These are phyloP conservation scores for Pyrenochaeta sp. DNA, from an alignment of 2,329 filamentous ascomycete species.

Conservation along the genomic window DNA sequence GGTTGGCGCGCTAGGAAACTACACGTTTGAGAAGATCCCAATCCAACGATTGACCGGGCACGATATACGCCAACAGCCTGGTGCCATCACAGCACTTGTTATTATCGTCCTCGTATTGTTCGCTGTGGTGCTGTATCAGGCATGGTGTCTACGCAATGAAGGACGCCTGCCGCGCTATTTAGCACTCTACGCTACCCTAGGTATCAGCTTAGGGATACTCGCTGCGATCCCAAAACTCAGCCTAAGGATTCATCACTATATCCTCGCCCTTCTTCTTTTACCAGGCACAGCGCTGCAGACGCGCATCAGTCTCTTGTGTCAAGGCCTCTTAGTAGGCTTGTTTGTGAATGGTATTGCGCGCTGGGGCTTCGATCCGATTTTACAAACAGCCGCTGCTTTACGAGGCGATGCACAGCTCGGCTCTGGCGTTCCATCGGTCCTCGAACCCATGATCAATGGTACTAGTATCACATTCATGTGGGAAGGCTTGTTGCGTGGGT, in stretches of 20 bases:
- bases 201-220: constrained; percentile 82
- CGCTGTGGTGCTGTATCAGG: constrained; percentile 40
- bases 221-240: constrained; percentile 74
- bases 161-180: constrained; percentile 73
- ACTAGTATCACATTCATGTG: constrained; percentile 58
- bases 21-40: constrained; percentile 47
- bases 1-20: constrained; percentile 45
- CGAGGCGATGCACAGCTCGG: constrained; percentile 63
- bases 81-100: constrained; percentile 46
- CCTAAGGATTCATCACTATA: constrained; percentile 93
- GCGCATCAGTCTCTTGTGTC: constrained; percentile 82
- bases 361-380: constrained; percentile 90
- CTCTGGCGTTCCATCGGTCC: constrained; percentile 63
- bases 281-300: constrained; percentile 91
- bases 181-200: constrained; percentile 76
- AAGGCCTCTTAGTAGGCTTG: constrained; percentile 86
- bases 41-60: constrained; percentile 47
- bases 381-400: constrained; percentile 80
- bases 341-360: constrained; percentile 94
- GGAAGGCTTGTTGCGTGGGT: constrained; percentile 55
- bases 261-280: constrained; percentile 84
- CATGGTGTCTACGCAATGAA: constrained; percentile 44
- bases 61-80: constrained; percentile 48
- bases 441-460: constrained; percentile 49
- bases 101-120: constrained; percentile 42